Percentiles rank a stretch among this genome's conserved stretches.
Conservation (phyloP, 176 grass and related monocot species). For the Melocanna baccifera region DNA sequence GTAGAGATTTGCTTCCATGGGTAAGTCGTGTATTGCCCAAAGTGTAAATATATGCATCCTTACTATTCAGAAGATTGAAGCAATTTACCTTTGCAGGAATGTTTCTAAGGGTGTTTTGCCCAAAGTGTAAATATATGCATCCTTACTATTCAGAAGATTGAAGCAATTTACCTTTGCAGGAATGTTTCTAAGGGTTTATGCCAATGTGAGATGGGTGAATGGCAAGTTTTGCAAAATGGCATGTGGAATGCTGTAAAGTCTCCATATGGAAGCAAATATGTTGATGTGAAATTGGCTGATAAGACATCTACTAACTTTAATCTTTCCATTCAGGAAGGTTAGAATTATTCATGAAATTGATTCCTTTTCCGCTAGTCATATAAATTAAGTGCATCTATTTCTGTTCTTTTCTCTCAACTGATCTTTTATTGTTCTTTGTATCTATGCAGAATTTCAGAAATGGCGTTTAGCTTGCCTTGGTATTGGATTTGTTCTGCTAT, state of each 20-base stretch:
- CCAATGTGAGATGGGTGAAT: slow-evolving; percentile 58
- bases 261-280: slow-evolving; percentile 70
- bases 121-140: too few species aligned
- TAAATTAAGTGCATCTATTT: slow-evolving; percentile 10
- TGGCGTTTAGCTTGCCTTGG: slow-evolving; percentile 84
- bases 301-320: slow-evolving; percentile 63
- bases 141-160: not conserved
- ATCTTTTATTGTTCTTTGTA: not conserved
- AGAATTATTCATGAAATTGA: not conserved
- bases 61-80: slow-evolving; percentile 10
- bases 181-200: slow-evolving; percentile 71
- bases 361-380: not conserved
- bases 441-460: slow-evolving; percentile 72
- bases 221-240: slow-evolving; percentile 65
- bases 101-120: slow-evolving; percentile 49
- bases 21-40: slow-evolving; percentile 46
- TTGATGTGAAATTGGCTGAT: slow-evolving; percentile 75
- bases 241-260: slow-evolving; percentile 69
- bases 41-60: not conserved
- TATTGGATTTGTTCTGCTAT: slow-evolving; percentile 68
- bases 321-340: slow-evolving; percentile 80
- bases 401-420: slow-evolving; percentile 11
- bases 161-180: slow-evolving; percentile 47
- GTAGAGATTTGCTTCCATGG: slow-evolving; percentile 77
- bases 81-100: slow-evolving; percentile 57